Conservation (phyloP, 441 rosid genomes). For the Euphorbia schlechtendalii region DNA sequence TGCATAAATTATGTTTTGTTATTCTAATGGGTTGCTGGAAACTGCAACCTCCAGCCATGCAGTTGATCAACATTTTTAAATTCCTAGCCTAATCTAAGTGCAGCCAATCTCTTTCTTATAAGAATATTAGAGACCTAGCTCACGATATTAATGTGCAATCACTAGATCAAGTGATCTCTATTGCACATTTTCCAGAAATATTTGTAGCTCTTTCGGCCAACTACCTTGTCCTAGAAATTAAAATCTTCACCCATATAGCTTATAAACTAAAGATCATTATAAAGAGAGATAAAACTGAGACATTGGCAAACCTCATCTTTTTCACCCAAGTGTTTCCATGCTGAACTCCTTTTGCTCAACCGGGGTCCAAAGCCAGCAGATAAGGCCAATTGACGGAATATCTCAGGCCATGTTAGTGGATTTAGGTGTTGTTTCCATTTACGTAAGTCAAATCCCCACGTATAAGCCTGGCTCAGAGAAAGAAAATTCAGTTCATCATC, state of each 20-base stretch:
- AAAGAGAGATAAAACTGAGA: conserved; percentile 7
- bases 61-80: not conserved
- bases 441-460: conserved; percentile 97
- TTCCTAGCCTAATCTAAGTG: not conserved
- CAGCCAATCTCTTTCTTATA: not conserved
- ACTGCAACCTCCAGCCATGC: not conserved
- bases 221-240: conserved; percentile 5
- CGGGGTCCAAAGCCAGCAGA: conserved; percentile 90
- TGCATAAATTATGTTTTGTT: not conserved
- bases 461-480: conserved; percentile 64
- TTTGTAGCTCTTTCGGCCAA: not conserved
- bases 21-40: not conserved
- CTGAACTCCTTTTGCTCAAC: conserved; percentile 50
- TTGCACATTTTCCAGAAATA: not conserved
- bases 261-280: not conserved
- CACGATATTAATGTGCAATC: not conserved
- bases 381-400: conserved; percentile 81
- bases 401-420: conserved; percentile 94
- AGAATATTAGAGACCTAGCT: conserved; percentile 2
- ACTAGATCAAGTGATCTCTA: not conserved
- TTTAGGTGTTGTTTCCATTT: conserved; percentile 89
- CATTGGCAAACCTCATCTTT: conserved; percentile 50
- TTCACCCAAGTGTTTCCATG: conserved; percentile 40
- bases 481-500: conserved; percentile 19
- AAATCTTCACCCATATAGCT: not conserved